Base-by-base conservation (phyloP, 331 rosid genomes). In the Saraca asoca region DNA sequence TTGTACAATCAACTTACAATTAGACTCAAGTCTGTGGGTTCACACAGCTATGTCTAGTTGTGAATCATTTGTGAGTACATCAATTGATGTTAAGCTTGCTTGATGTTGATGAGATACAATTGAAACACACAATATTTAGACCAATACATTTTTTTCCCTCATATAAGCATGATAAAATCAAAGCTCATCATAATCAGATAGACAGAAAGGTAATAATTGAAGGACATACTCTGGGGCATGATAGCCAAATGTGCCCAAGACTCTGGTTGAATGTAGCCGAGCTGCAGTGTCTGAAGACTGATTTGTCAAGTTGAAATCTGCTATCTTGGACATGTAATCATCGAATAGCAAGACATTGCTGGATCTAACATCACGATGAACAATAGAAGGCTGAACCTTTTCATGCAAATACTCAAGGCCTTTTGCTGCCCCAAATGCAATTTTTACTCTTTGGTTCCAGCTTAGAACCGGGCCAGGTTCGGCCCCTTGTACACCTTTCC, bases 401-500 rank as follows among this genome's bases (percentile, higher is more conserved):
- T 92, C 98, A 6, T 92, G 98, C 71, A 92, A 85, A 74, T 70
- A 92, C 73, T 92, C 98, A 0, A 92, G 86, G 6, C 98, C 98
- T 82, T 87, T 92, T 37, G 98, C 98, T 66, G 96, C 98, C 65
- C 98, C 96, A 69, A 52, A 83, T 37, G 98, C 96, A 63, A 92
- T 78, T 80, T 76, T 92, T 7, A 88, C 96, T 85, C 98, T 82
- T 56, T 89, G 95, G 46, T 20, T 85, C 98, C 98, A 91, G 66
- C 14, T 85, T 41, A 89, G 85, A 63, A 48, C 93, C 14, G 98
- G 98, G 72, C 98, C 98, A 6, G 98, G 98, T 60, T 82, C 98
- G 50, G 98, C 96, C 66, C 96, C 96, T 77, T 91, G 92, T 39
- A 91, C 98, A 51, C 98, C 98, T 68, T 91, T 91, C 62, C 98